A percentile compares a stretch with the other conserved stretches of the same genome.
Evolutionary conservation across 768 basidiomycete genomes (phyloP).

Genomic region (Sarcomyxa edulis): DNA sequence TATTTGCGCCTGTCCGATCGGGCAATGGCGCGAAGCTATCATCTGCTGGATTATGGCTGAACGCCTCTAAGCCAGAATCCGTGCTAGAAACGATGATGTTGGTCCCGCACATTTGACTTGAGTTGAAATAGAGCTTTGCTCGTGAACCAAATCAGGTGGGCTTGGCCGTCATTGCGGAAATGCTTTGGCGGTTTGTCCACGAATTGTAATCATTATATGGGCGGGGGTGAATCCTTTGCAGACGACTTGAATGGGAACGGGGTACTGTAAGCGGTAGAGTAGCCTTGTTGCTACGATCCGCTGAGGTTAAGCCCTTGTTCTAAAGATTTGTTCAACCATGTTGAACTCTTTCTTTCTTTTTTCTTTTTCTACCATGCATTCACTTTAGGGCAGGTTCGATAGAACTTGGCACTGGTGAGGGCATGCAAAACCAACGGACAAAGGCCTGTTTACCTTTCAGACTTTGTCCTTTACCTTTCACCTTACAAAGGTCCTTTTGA

Average conservation of each 20-base stretch:
- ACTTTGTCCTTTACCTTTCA: no score
- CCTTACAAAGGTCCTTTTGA: no score
- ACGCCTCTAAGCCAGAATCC: slow-evolving; percentile 82
- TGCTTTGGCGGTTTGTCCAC: slow-evolving; percentile 42
- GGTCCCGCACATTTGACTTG: slow-evolving; percentile 61
- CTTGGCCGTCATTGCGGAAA: slow-evolving; percentile 48
- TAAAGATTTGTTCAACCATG: slow-evolving; percentile 60
- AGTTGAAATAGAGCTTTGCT: slow-evolving; percentile 64
- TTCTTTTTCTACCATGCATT: no score
- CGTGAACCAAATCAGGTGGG: slow-evolving; percentile 60
- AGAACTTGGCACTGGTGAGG: slow-evolving; percentile 2
- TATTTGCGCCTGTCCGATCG: slow-evolving; percentile 76
- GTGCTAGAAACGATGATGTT: slow-evolving; percentile 71
- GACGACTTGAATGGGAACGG: slow-evolving; percentile 74
- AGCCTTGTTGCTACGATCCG: slow-evolving; percentile 76
- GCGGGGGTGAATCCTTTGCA: slow-evolving; percentile 74
- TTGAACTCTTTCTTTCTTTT: slow-evolving; percentile 38
- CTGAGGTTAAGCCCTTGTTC: slow-evolving; percentile 73
- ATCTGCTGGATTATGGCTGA: slow-evolving; percentile 83
- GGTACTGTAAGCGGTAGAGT: slow-evolving; percentile 75
- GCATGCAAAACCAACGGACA: slow-evolving; percentile 1
- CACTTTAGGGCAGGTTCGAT: slow-evolving; percentile 37
- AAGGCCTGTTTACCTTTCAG: no score
- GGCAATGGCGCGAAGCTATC: slow-evolving; percentile 78
- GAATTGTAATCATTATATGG: slow-evolving; percentile 62